A percentile compares a stretch with the other conserved stretches of the same genome.
Conservation (phyloP, 495 filamentous ascomycete species). For the Aspergillus bertholletiae region DNA sequence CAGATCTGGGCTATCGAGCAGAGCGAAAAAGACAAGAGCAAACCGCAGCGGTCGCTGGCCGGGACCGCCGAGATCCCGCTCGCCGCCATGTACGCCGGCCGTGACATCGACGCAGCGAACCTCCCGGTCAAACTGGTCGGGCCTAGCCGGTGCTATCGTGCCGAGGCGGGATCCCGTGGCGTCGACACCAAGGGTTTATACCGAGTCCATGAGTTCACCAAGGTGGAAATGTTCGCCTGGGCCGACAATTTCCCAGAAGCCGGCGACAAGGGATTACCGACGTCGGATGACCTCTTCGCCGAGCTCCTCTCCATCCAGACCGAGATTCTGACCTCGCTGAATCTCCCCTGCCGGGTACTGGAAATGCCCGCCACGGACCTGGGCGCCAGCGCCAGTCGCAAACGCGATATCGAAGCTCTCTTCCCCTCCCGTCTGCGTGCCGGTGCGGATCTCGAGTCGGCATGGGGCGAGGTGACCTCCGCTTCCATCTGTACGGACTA, state of each 20-base stretch:
- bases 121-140: conserved; percentile 79
- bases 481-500: conserved; percentile 94
- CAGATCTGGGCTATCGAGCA: conserved; percentile 82
- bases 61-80: conserved; percentile 94
- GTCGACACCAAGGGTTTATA: conserved; percentile 92
- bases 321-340: conserved; percentile 70
- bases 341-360: conserved; percentile 81
- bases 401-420: conserved; percentile 88
- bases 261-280: neutral
- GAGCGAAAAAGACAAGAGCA: conserved; percentile 53
- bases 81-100: conserved; percentile 82
- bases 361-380: conserved; percentile 91
- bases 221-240: conserved; percentile 97
- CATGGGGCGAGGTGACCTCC: conserved; percentile 92
- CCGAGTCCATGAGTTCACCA: conserved; percentile 98
- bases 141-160: conserved; percentile 84
- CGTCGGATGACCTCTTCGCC: conserved; percentile 60
- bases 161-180: conserved; percentile 87
- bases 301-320: conserved; percentile 83
- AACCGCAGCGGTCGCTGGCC: conserved; percentile 68
- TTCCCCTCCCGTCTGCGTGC: conserved; percentile 73
- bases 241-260: conserved; percentile 37
- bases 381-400: conserved; percentile 79
- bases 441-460: conserved; percentile 54
- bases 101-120: conserved; percentile 54